phyloP scores from a whole-genome alignment of 306 rosid species.

The Alnus rubra region DNA sequence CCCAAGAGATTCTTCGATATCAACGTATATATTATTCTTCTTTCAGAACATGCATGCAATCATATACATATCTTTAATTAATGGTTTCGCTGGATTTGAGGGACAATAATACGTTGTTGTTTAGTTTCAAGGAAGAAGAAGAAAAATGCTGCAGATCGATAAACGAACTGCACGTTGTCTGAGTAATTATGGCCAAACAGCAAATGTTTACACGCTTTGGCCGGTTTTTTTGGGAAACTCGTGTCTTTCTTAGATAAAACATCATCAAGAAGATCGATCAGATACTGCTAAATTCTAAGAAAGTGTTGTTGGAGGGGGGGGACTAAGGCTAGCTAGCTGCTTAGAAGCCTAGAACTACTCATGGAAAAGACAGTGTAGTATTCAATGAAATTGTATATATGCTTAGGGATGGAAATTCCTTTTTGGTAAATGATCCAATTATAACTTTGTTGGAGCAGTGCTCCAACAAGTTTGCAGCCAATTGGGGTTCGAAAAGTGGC shows the following conservation, averaged over 20 bases:
- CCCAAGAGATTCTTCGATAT: no score
- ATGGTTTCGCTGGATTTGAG: no score
- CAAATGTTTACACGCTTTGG: no score
- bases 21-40: no score
- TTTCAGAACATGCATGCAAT: no score
- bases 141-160: no score
- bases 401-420: background rate
- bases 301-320: background rate
- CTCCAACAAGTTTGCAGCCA: constrained; percentile 10
- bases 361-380: no score
- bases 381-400: background rate
- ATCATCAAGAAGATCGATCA: background rate
- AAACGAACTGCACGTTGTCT: background rate
- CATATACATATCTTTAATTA: no score
- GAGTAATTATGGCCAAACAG: background rate
- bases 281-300: background rate
- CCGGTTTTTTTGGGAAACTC: no score
- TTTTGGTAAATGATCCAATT: constrained; percentile 10
- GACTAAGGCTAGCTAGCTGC: background rate
- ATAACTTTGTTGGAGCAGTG: background rate
- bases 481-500: constrained; percentile 2
- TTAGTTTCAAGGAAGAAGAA: no score
- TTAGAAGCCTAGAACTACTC: no score
- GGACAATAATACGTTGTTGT: no score
- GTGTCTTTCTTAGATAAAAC: background rate